Evolutionary conservation across 2,329 filamentous ascomycete species (phyloP).

Genomic region (Metarhizium robertsii): DNA sequence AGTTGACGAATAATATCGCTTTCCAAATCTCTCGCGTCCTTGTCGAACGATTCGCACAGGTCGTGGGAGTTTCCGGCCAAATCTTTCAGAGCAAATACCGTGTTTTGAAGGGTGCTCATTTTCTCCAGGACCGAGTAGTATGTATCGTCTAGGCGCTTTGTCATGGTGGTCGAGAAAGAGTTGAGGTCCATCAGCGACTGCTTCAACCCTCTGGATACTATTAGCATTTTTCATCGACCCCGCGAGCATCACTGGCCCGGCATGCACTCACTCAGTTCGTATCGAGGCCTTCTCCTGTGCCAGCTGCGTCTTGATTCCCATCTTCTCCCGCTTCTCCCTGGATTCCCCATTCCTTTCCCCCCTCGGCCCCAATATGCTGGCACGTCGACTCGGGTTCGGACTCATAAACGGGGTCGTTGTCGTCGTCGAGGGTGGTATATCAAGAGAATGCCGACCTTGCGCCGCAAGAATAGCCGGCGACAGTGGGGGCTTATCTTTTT

Average conservation of each 20-base stretch:
- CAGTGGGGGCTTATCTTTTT: slow-evolving; percentile 12
- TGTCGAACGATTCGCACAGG: slow-evolving; percentile 48
- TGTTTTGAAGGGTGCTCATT: slow-evolving; percentile 52
- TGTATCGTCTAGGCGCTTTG: slow-evolving; percentile 59
- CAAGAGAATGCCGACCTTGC: slow-evolving; percentile 31
- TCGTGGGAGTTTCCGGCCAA: slow-evolving; percentile 53
- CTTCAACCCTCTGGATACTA: slow-evolving; percentile 35
- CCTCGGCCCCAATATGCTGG: slow-evolving; percentile 27
- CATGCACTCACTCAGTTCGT: slow-evolving; percentile 21
- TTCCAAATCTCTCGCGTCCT: slow-evolving; percentile 49
- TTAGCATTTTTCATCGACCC: background rate
- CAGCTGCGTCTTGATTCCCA: slow-evolving; percentile 29
- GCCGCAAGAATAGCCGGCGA: slow-evolving; percentile 9
- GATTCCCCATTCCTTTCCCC: slow-evolving; percentile 21
- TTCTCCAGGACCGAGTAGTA: slow-evolving; percentile 68
- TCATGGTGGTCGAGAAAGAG: slow-evolving; percentile 51
- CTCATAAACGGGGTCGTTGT: slow-evolving; percentile 33
- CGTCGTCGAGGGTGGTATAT: slow-evolving; percentile 37
- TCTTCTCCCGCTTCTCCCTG: slow-evolving; percentile 27
- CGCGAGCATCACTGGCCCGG: background rate
- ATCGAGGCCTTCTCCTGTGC: slow-evolving; percentile 25
- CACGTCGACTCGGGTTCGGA: slow-evolving; percentile 32
- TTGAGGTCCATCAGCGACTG: slow-evolving; percentile 45
- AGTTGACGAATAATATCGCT: slow-evolving; percentile 53
- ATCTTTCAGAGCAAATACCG: slow-evolving; percentile 54